phyloP scores from a whole-genome alignment of 2,329 filamentous ascomycete genomes.

The Ilyonectria robusta region DNA sequence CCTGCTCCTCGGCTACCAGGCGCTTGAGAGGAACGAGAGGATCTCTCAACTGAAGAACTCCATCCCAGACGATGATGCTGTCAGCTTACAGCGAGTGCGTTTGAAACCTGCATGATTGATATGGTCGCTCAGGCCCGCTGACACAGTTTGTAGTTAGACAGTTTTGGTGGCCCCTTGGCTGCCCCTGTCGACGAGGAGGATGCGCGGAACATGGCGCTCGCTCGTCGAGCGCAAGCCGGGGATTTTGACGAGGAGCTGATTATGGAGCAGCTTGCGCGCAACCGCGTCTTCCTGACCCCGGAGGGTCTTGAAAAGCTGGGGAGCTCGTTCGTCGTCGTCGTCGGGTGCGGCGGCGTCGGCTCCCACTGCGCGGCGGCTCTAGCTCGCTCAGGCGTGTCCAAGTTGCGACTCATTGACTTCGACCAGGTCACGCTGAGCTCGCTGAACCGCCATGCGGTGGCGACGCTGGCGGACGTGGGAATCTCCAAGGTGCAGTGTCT shows the following conservation, averaged over 20 bases:
- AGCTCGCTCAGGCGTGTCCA: constrained; percentile 89
- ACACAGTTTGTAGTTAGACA: constrained; percentile 66
- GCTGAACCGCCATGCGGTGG: constrained; percentile 95
- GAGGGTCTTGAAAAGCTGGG: constrained; percentile 86
- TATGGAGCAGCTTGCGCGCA: constrained; percentile 93
- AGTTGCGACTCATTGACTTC: constrained; percentile 92
- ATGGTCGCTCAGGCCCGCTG: constrained; percentile 24
- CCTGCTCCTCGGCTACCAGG: constrained; percentile 74
- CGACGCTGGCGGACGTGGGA: constrained; percentile 93
- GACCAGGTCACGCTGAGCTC: constrained; percentile 97
- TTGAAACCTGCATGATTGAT: no score
- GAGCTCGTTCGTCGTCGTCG: constrained; percentile 86
- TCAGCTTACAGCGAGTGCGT: constrained; percentile 41
- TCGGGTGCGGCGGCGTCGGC: constrained; percentile 94
- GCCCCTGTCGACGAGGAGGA: constrained; percentile 71
- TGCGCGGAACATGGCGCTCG: constrained; percentile 70
- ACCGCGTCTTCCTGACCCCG: constrained; percentile 89
- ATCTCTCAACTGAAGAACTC: constrained; percentile 72
- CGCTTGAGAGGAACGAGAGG: constrained; percentile 67
- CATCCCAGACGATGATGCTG: constrained; percentile 60
- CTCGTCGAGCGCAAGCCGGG: constrained; percentile 71
- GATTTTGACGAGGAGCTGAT: constrained; percentile 85
- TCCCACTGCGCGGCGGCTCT: constrained; percentile 91
- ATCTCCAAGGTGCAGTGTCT: constrained; percentile 92
- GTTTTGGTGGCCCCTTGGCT: constrained; percentile 69